Percentiles rank a stretch among this genome's conserved stretches.
These are phyloP conservation scores for Cenchrus fungigraminus DNA, from an alignment of 176 grass and related monocot species.

Conservation along the genomic window DNA sequence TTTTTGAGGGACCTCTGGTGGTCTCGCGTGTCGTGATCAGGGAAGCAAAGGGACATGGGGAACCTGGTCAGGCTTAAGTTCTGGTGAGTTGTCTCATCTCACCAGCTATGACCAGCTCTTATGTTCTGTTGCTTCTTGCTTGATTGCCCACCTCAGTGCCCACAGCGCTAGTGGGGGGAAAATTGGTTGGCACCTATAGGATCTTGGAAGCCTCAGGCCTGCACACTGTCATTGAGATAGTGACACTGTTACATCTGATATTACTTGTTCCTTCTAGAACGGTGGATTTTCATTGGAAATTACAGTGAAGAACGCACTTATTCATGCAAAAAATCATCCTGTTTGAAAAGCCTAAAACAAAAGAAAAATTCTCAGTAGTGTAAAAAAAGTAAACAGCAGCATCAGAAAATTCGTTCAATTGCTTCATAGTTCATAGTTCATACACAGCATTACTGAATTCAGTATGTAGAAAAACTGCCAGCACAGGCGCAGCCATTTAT, in stretches of 20 bases:
- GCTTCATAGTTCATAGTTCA: neutral
- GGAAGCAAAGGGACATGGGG: neutral
- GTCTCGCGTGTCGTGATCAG: neutral
- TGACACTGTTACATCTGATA: neutral
- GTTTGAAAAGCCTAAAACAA: neutral
- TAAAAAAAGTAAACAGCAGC: neutral
- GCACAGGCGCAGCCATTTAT: neutral
- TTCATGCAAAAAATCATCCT: neutral
- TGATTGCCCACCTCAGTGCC: neutral
- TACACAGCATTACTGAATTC: constrained; percentile 1
- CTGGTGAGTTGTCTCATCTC: neutral
- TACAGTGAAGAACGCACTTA: neutral
- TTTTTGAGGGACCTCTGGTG: neutral
- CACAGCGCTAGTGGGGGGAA: neutral
- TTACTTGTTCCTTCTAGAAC: neutral
- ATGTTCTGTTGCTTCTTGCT: neutral
- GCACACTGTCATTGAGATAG: neutral
- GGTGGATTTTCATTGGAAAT: neutral
- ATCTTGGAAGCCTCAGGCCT: neutral
- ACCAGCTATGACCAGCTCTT: neutral
- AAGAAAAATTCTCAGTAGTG: neutral
- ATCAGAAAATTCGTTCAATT: neutral
- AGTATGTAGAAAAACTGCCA: constrained; percentile 23
- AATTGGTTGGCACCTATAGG: neutral
- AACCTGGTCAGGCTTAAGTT: neutral